Evolutionary conservation across 23 red algal species (phyloP), one percentile per base, ranked within the genome.

Genomic region (Pyropia yezoensis): DNA sequence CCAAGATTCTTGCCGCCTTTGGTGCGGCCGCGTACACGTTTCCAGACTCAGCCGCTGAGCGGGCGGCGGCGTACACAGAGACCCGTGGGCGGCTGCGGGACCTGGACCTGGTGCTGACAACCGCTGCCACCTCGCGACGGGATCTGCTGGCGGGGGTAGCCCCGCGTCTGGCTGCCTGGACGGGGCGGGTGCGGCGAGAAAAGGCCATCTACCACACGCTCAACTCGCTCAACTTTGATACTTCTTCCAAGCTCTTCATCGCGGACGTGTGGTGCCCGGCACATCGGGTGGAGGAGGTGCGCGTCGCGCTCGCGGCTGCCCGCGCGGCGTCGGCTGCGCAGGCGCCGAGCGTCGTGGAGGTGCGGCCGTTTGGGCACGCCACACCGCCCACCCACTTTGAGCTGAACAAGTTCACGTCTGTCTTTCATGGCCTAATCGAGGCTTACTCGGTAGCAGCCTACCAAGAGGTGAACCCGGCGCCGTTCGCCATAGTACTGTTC

Each of bases 181-280:
- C 63, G 52, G 84, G 76, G 34, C 82, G 77, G 50, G 83, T 90
- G 22, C 27, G 65, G 18, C 65, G 82, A 22, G 92, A 96, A 20
- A 96, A 96, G 65, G 87, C 84, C 17, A 79, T 96, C 67, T 96
- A 71, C 65, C 83, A 89, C 70, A 83, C 85, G 19, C 64, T 96
- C 27, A 88, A 96, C 63, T 60, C 78, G 84, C 87, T 96, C 66
- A 96, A 96, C 59, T 96, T 79, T 49, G 92, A 96, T 50, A 85
- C 83, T 16, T 76, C 66, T 17, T 63, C 83, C 51, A 79, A 78
- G 24, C 61, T 96, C 18, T 96, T 87, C 76, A 79, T 90, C 28
- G 92, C 78, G 34, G 92, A 96, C 52, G 84, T 83, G 1, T 96
- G 92, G 92, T 70, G 73, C 69, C 83, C 92, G 30, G 45, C 65